Evolutionary conservation across 306 rosid genomes (phyloP), one percentile per base, ranked within the genome.

Genomic region (Carpinus fangiana): DNA sequence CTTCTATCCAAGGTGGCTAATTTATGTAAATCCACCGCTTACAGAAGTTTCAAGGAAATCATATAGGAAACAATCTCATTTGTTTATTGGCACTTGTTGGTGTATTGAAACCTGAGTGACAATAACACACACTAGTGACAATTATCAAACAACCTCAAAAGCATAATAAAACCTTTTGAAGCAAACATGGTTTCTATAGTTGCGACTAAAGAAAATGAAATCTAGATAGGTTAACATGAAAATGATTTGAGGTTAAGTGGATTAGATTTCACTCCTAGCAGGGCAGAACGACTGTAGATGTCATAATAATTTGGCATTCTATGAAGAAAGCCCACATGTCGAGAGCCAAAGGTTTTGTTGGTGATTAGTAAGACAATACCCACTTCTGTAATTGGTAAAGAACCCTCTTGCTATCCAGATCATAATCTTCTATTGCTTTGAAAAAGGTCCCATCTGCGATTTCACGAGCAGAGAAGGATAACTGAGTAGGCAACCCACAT

Each of bases 381-480:
- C 82, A 95, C 99, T 88, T 95, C 86, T 93, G 61, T 83, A 95
- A 90, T 77, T 85, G 99, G 80, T 91, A 76, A 59, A 90, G 79
- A 54, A 92, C 82, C 82, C 98, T 92, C 91, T 87, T 87, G 86
- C 88, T 91, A 81, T 95, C 99, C 7, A 96, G 97, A 85, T 95
- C 99, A 85, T 84, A 93, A 80, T 92, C 93, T 89, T 93, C 96
- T 73, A 91, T 92, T 80, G 97, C 93, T 87, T 93, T 93, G 90
- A 92, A 95, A 84, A 95, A 87, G 83, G 99, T 79, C 41, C 99
- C 99, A 82, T 95, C 99, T 34, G 98, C 74, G 75, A 93, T 86
- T 90, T 95, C 99, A 51, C 94, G 96, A 70, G 98, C 99, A 71
- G 98, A 90, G 89, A 95, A 95, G 74, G 99, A 95, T 81, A 91